Evolutionary conservation across 805 yeast species (phyloP).

Genomic region (Wickerhamiella sergipiensis): DNA sequence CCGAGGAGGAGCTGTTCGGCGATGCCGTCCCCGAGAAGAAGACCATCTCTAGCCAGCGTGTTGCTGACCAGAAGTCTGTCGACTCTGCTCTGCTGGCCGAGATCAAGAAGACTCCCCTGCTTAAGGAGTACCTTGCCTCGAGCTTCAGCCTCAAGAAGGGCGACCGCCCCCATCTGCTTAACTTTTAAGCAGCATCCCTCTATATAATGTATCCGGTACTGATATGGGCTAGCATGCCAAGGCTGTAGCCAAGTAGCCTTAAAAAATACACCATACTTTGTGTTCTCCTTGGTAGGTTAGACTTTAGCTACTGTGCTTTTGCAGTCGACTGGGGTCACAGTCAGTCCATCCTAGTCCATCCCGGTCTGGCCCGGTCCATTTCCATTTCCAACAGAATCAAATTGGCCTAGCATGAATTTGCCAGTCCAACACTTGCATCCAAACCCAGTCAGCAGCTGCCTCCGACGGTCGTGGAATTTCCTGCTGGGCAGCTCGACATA

Average conservation of each 20-base stretch:
- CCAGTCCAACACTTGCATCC: too few species aligned
- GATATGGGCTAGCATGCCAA: not conserved
- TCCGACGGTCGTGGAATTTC: not conserved
- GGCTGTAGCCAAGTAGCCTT: not conserved
- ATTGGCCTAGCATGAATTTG: too few species aligned
- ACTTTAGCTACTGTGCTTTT: too few species aligned
- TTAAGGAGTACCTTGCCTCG: constrained; percentile 91
- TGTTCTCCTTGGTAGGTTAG: not conserved
- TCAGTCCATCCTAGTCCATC: too few species aligned
- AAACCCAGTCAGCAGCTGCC: not conserved
- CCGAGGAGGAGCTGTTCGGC: constrained; percentile 81
- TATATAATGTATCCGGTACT: constrained; percentile 1
- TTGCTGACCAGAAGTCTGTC: constrained; percentile 90
- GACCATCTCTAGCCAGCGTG: constrained; percentile 83
- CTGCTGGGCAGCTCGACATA: not conserved
- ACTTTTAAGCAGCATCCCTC: constrained; percentile 46
- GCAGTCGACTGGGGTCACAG: too few species aligned
- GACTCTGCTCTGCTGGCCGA: constrained; percentile 86
- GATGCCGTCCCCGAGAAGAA: constrained; percentile 63
- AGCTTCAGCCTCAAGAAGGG: constrained; percentile 95
- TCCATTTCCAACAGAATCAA: too few species aligned
- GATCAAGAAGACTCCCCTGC: constrained; percentile 94
- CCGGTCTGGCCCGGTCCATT: too few species aligned
- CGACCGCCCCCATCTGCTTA: constrained; percentile 96
- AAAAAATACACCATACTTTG: not conserved